Base-by-base conservation (phyloP, 257 asterid species). In the Linderniella brevidens region DNA sequence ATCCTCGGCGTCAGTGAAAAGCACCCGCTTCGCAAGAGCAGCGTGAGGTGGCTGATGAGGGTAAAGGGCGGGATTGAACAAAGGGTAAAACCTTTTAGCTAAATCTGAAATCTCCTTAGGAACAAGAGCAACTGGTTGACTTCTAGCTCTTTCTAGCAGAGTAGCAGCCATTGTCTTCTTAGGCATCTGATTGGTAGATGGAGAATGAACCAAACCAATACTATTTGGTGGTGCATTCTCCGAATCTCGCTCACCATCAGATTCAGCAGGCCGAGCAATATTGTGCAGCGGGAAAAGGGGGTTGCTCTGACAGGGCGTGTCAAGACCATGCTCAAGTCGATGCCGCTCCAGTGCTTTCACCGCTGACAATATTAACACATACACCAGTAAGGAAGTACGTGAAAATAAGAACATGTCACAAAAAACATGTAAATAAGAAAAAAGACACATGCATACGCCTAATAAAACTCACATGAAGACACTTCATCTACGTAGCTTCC, bases 1-100 rank as follows among this genome's bases (percentile, higher is more conserved):
- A 71, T 90, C 98, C 75, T 90, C 98, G 5, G 94, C 66, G 53
- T 90, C 93, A 32, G 96, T 90, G 71, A 90, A 90, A 60, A 85
- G 96, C 61, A 90, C 81, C 53, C 98, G 85, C 51, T 69, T 85
- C 48, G 77, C 86, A 64, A 78, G 68, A 51, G 92, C 13, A 17
- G 81, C 69, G 37, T 83, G 86, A 37, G 98, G 96, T 64, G 96
- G 92, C 73, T 81, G 77, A 66, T 74, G 87, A 48, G 98, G 98
- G 68, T 77, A 90, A 56, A 90, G 79, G 37, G 81, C 73, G 8
- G 98, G 83, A 71, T 90, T 90, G 64, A 90, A 85, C 67, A 85
- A 63, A 0, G 86, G 81, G 67, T 56, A 66, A 76, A 90, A 90
- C 65, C 92, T 78, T 73, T 65, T 76, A 49, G 96, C 81, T 72